Conservation (phyloP, 202 grass and related monocot genomes). For the Eragrostis tef region DNA sequence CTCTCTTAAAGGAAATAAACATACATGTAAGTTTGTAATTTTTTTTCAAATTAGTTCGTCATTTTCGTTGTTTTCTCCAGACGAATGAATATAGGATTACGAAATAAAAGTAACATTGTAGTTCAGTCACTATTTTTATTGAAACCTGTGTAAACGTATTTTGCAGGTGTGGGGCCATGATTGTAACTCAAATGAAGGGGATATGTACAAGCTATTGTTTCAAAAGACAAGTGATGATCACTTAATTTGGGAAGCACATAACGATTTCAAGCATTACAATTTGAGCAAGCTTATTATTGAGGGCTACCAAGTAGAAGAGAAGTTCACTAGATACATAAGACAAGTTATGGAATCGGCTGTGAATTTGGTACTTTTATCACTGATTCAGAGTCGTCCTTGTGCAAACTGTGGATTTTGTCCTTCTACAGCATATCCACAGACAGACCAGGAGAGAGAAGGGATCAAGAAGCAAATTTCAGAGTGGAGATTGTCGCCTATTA, state of each 20-base stretch:
- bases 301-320: background rate
- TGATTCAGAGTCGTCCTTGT: background rate
- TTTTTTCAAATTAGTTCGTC: no score
- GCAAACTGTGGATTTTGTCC: background rate
- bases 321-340: background rate
- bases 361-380: background rate
- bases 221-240: background rate
- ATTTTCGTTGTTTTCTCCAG: no score
- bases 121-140: no score
- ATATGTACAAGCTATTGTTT: no score
- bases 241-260: constrained; percentile 1
- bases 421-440: constrained; percentile 1
- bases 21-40: background rate
- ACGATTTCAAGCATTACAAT: constrained; percentile 27
- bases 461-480: background rate
- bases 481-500: background rate
- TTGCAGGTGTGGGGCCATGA: background rate
- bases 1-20: background rate
- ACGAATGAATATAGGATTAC: no score
- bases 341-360: background rate
- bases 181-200: background rate
- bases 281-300: background rate
- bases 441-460: background rate
- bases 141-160: no score
- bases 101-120: no score